These are phyloP conservation scores for Cicer yamashitae DNA, from an alignment of 306 rosid species.

Conservation along the genomic window DNA sequence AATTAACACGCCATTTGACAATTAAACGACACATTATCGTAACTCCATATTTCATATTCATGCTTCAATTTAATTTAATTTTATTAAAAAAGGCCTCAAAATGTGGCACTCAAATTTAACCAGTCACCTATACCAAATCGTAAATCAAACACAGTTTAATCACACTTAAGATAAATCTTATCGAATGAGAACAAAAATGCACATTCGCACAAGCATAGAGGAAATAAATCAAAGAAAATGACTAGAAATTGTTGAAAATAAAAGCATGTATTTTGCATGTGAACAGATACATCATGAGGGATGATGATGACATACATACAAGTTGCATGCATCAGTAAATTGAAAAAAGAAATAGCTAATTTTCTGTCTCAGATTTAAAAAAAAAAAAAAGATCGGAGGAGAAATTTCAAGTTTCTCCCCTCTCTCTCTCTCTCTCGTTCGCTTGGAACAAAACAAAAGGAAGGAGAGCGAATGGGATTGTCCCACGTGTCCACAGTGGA, in stretches of 20 bases:
- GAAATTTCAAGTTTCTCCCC: constrained; percentile 28
- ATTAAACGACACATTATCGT: constrained; percentile 16
- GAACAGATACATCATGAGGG: constrained; percentile 39
- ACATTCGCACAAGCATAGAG: background rate
- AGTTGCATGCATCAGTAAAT: constrained; percentile 49
- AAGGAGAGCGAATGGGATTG: constrained; percentile 36
- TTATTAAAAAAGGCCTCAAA: background rate
- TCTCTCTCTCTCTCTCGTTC: background rate
- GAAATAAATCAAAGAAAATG: constrained; percentile 15
- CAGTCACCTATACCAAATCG: background rate
- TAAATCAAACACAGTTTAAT: background rate
- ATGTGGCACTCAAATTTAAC: background rate
- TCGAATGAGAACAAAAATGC: too few species aligned
- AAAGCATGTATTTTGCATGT: constrained; percentile 49
- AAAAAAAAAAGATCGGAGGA: background rate
- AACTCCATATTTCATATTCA: background rate
- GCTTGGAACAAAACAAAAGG: constrained; percentile 21
- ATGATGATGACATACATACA: constrained; percentile 37
- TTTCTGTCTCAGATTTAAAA: constrained; percentile 19
- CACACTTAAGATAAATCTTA: background rate
- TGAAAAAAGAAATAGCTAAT: background rate
- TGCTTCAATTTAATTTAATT: background rate
- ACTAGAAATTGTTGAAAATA: background rate
- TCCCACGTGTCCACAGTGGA: constrained; percentile 46
- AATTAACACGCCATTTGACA: background rate